A percentile compares a stretch with the other conserved stretches of the same genome.
Evolutionary conservation across 345 rosid genomes (phyloP).

Genomic region (Raphanus raphanistrum): DNA sequence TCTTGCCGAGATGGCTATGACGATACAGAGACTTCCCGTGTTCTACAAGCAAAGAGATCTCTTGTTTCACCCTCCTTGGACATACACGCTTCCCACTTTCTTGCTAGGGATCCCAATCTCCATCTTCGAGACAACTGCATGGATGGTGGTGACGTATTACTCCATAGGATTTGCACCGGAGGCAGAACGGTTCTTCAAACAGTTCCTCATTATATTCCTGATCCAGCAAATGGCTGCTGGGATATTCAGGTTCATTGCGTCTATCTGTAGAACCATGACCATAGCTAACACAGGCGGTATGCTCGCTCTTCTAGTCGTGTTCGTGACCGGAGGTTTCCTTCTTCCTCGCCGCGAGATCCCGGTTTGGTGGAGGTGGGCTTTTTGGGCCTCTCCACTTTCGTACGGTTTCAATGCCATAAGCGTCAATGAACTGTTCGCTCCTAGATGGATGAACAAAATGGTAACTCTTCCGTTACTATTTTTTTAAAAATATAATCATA

Average conservation of each 20-base stretch:
- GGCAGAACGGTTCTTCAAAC: constrained; percentile 56
- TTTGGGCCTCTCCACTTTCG: constrained; percentile 63
- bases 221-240: constrained; percentile 50
- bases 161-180: constrained; percentile 69
- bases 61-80: constrained; percentile 44
- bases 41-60: constrained; percentile 45
- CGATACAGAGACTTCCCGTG: constrained; percentile 42
- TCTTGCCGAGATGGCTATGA: constrained; percentile 39
- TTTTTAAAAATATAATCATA: not conserved
- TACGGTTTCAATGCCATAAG: constrained; percentile 55
- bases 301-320: constrained; percentile 34
- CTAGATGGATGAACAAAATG: constrained; percentile 54
- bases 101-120: constrained; percentile 41
- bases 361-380: constrained; percentile 67
- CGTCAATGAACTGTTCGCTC: constrained; percentile 56
- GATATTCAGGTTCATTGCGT: constrained; percentile 51
- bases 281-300: constrained; percentile 49
- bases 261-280: constrained; percentile 50
- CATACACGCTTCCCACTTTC: constrained; percentile 39
- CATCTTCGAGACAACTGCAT: constrained; percentile 35
- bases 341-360: constrained; percentile 45
- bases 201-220: constrained; percentile 47
- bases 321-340: constrained; percentile 63
- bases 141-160: constrained; percentile 48
- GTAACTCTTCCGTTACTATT: not conserved